A percentile compares a stretch with the other conserved stretches of the same genome.
Conservation (phyloP, 1,139 yeast genomes). For the Candida sp. region DNA sequence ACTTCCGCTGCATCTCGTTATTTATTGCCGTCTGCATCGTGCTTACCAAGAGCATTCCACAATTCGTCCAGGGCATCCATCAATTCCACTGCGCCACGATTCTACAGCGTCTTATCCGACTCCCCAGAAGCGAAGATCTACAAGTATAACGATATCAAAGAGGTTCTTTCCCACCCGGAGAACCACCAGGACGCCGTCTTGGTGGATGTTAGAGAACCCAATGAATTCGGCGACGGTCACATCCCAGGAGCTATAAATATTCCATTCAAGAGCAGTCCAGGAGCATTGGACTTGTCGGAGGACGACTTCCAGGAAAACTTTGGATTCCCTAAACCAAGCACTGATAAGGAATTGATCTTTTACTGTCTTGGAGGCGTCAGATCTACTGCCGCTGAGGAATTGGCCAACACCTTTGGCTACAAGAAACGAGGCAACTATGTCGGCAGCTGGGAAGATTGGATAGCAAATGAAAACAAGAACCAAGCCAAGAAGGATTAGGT, state of each 20-base stretch:
- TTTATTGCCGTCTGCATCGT: conserved; percentile 5
- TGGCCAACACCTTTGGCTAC: conserved; percentile 92
- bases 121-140: conserved; percentile 54
- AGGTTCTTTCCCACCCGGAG: conserved; percentile 43
- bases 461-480: conserved; percentile 43
- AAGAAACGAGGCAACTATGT: conserved; percentile 74
- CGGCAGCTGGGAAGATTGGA: conserved; percentile 93
- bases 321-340: conserved; percentile 82
- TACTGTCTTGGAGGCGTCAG: conserved; percentile 95
- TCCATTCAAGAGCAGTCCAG: conserved; percentile 92
- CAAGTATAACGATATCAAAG: conserved; percentile 60
- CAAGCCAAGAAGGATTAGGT: conserved; percentile 2
- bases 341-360: conserved; percentile 77
- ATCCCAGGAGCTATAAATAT: conserved; percentile 88
- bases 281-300: conserved; percentile 81
- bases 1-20: not conserved
- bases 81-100: conserved; percentile 13
- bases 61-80: conserved; percentile 2
- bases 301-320: conserved; percentile 84
- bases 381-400: conserved; percentile 88
- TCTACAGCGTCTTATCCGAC: conserved; percentile 33
- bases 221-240: conserved; percentile 70
- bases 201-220: conserved; percentile 93
- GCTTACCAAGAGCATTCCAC: conserved; percentile 5
- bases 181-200: conserved; percentile 51